Conservation (phyloP, 805 yeast genomes). For the Debaryomyces tyrocola region DNA sequence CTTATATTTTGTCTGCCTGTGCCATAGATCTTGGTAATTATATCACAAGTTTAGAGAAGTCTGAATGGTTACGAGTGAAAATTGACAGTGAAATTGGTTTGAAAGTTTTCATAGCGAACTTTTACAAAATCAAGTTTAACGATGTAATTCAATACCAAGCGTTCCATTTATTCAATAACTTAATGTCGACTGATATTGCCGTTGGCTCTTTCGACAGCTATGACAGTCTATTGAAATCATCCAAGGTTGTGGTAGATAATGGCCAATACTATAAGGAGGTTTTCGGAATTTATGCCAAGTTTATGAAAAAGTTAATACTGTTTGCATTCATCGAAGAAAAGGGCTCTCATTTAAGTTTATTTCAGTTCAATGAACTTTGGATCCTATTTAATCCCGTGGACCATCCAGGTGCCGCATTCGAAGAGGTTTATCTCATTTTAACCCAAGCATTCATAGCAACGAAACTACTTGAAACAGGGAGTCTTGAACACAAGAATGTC, state of each 20-base stretch:
- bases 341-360: background rate
- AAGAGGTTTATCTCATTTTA: slow-evolving; percentile 22
- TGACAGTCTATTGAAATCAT: slow-evolving; percentile 14
- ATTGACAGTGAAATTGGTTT: slow-evolving; percentile 6
- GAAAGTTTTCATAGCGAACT: slow-evolving; percentile 16
- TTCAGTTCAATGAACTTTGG: slow-evolving; percentile 4
- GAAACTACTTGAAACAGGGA: background rate
- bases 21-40: slow-evolving; percentile 38
- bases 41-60: slow-evolving; percentile 20
- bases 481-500: background rate
- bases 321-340: slow-evolving; percentile 11
- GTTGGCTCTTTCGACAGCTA: slow-evolving; percentile 12
- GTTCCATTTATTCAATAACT: slow-evolving; percentile 33
- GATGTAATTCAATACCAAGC: slow-evolving; percentile 41
- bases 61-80: slow-evolving; percentile 7
- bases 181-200: slow-evolving; percentile 17
- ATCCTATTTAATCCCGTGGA: slow-evolving; percentile 11
- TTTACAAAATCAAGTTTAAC: slow-evolving; percentile 18
- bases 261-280: slow-evolving; percentile 35
- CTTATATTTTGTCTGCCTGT: slow-evolving; percentile 29
- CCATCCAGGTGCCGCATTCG: slow-evolving; percentile 5
- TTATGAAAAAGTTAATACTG: slow-evolving; percentile 26
- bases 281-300: slow-evolving; percentile 23
- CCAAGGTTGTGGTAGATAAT: slow-evolving; percentile 34
- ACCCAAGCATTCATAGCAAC: slow-evolving; percentile 16